Conservation (phyloP, 257 asterid genomes). For the Datura wrightii region DNA sequence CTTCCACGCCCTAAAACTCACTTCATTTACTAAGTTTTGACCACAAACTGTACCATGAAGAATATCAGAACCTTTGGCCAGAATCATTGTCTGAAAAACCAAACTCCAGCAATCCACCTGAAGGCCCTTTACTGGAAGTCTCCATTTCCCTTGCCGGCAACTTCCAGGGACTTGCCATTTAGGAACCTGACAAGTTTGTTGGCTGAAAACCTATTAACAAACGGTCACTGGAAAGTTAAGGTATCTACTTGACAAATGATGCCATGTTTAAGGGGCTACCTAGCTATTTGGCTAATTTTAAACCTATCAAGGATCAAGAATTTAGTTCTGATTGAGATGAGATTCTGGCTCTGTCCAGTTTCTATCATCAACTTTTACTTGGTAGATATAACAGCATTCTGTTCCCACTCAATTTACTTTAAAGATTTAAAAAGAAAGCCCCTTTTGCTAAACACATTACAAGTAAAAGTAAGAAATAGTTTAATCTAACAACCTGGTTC, state of each 20-base stretch:
- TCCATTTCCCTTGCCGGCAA: neutral
- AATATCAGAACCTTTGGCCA: slow-evolving; percentile 1
- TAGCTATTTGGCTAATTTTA: neutral
- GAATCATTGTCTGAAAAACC: neutral
- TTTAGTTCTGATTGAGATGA: neutral
- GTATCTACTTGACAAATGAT: slow-evolving; percentile 20
- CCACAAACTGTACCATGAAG: neutral
- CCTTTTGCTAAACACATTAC: neutral
- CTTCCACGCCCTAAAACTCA: neutral
- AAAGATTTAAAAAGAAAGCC: neutral
- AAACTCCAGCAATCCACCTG: neutral
- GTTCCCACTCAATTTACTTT: neutral
- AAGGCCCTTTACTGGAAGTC: neutral
- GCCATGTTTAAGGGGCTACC: neutral
- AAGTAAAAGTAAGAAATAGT: neutral
- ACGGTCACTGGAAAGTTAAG: neutral
- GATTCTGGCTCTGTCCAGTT: neutral
- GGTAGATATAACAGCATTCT: neutral
- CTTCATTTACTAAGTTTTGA: neutral
- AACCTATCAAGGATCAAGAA: slow-evolving; percentile 10
- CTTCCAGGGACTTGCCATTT: neutral
- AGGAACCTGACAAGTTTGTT: neutral
- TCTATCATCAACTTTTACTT: neutral
- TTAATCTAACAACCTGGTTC: neutral
- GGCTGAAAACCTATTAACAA: neutral